Evolutionary conservation across 352 stramenopile species (phyloP).

Genomic region (Phytophthora kernoviae): DNA sequence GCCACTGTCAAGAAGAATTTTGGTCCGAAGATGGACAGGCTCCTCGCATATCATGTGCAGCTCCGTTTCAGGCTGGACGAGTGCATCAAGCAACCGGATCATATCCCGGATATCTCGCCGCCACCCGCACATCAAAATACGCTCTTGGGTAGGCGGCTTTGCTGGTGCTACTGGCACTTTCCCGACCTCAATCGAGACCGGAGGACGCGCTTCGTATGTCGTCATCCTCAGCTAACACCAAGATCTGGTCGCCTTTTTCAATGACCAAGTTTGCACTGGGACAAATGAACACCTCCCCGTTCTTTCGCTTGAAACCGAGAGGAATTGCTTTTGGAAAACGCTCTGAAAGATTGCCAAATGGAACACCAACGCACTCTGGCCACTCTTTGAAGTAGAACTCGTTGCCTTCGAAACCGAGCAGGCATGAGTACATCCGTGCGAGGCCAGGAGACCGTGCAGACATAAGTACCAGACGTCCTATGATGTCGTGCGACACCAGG

Average conservation of each 20-base stretch:
- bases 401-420: slow-evolving; percentile 89
- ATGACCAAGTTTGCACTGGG: slow-evolving; percentile 41
- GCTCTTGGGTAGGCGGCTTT: slow-evolving; percentile 45
- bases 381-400: slow-evolving; percentile 92
- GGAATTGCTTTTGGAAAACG: slow-evolving; percentile 85
- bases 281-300: slow-evolving; percentile 67
- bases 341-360: slow-evolving; percentile 68
- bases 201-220: slow-evolving; percentile 82
- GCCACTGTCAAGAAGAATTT: slow-evolving; percentile 63
- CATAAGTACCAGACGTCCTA: slow-evolving; percentile 88
- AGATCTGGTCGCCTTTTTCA: slow-evolving; percentile 64
- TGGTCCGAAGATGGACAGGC: slow-evolving; percentile 60
- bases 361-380: slow-evolving; percentile 74
- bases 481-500: slow-evolving; percentile 89
- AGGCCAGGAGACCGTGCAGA: slow-evolving; percentile 82
- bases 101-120: slow-evolving; percentile 90
- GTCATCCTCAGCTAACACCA: slow-evolving; percentile 89
- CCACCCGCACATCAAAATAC: slow-evolving; percentile 89
- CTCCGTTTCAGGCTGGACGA: slow-evolving; percentile 65
- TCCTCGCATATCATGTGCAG: slow-evolving; percentile 87
- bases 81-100: slow-evolving; percentile 79
- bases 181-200: slow-evolving; percentile 42
- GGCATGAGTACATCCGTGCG: slow-evolving; percentile 61
- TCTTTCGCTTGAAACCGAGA: slow-evolving; percentile 71
- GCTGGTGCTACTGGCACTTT: slow-evolving; percentile 26